Evolutionary conservation across 768 basidiomycete species (phyloP).

Genomic region (Rhizopogon sp.): DNA sequence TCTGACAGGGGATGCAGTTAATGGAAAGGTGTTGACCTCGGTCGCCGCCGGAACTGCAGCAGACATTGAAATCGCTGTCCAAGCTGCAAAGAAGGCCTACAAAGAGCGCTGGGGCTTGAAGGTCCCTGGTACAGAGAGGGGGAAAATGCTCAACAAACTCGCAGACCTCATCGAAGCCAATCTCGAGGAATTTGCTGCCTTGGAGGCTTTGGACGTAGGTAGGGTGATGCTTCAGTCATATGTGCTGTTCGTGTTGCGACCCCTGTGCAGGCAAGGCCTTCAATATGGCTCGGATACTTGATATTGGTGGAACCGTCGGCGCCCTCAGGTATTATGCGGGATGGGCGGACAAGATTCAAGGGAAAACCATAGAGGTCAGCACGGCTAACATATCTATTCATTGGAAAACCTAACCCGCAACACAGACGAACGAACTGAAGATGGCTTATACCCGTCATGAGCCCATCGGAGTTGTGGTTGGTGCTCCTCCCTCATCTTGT

Average conservation of each 20-base stretch:
- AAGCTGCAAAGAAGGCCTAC: conserved; percentile 35
- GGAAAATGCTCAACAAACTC: conserved; percentile 40
- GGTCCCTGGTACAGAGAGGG: conserved; percentile 34
- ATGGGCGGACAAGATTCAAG: conserved; percentile 44
- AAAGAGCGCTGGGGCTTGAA: conserved; percentile 48
- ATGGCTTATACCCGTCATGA: conserved; percentile 70
- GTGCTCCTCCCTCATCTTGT: not conserved
- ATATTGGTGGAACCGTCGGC: conserved; percentile 13
- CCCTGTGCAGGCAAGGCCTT: conserved; percentile 34
- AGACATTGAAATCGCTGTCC: conserved; percentile 44
- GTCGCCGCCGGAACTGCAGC: conserved; percentile 30
- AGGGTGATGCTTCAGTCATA: conserved; percentile 6
- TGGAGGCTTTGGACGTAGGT: conserved; percentile 50
- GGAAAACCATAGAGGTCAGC: conserved; percentile 22
- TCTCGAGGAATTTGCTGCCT: conserved; percentile 39
- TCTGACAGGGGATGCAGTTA: conserved; percentile 20
- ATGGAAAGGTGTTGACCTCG: conserved; percentile 32
- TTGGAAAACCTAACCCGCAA: not conserved
- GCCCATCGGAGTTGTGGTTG: conserved; percentile 48
- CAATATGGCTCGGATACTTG: conserved; percentile 15
- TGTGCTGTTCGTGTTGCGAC: not conserved
- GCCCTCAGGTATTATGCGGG: conserved; percentile 40
- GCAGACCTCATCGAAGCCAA: conserved; percentile 47
- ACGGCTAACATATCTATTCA: not conserved
- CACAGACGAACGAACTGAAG: conserved; percentile 47